Conservation (phyloP, 1,139 yeast species). For the Taphrina confusa region DNA sequence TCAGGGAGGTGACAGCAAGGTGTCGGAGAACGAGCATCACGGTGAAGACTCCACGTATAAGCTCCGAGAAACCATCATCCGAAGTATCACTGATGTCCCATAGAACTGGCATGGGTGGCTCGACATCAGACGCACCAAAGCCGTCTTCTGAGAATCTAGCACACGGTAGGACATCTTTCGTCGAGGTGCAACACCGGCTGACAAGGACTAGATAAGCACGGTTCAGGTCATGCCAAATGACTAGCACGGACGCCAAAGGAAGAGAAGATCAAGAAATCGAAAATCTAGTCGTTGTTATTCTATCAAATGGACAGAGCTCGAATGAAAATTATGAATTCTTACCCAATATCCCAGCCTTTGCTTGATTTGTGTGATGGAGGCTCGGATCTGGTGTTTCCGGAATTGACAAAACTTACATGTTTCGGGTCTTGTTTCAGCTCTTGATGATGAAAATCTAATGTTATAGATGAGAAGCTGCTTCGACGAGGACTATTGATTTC, state of each 20-base stretch:
- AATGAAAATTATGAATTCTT: no score
- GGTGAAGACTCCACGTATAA: slow-evolving; percentile 20
- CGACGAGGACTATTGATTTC: neutral
- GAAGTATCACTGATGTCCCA: neutral
- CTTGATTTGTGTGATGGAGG: no score
- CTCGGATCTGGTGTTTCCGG: no score
- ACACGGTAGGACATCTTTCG: slow-evolving; percentile 4
- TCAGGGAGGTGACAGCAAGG: slow-evolving; percentile 4
- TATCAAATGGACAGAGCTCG: no score
- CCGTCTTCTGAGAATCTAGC: slow-evolving; percentile 17
- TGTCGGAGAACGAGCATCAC: slow-evolving; percentile 20
- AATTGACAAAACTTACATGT: no score
- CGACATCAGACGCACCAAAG: slow-evolving; percentile 11
- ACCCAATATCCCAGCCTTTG: no score
- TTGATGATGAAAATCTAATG: no score
- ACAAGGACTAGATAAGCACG: slow-evolving; percentile 11
- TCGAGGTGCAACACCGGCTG: neutral
- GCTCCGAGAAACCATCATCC: neutral
- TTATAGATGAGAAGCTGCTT: neutral
- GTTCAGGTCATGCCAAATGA: slow-evolving; percentile 18
- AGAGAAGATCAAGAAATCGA: neutral
- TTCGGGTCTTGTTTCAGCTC: no score
- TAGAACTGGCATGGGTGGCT: slow-evolving; percentile 25
- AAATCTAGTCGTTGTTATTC: no score
- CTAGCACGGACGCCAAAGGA: slow-evolving; percentile 12